A percentile compares a stretch with the other conserved stretches of the same genome.
Conservation (phyloP, 2,329 filamentous ascomycete species). For the Penicillium brevicompactum region DNA sequence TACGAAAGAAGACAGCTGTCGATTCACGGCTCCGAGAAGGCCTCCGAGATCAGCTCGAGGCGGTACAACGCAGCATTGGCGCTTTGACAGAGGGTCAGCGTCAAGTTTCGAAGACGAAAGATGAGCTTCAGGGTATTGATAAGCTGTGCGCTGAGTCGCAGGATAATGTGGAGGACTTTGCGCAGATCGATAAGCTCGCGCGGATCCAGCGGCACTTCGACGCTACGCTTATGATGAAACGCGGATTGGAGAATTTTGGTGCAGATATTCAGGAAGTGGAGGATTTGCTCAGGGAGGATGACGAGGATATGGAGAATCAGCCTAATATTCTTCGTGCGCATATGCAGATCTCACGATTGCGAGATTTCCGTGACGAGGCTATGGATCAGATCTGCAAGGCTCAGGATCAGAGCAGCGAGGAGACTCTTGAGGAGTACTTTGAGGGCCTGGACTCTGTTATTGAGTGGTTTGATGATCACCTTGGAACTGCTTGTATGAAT, state of each 20-base stretch:
- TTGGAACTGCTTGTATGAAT: constrained; percentile 85
- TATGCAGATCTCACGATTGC: constrained; percentile 85
- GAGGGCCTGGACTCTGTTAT: constrained; percentile 81
- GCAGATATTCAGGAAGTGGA: constrained; percentile 75
- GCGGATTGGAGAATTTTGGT: constrained; percentile 84
- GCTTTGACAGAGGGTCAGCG: constrained; percentile 88
- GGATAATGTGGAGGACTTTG: constrained; percentile 97
- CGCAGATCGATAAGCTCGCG: constrained; percentile 67
- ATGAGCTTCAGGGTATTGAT: constrained; percentile 98
- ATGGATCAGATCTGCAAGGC: constrained; percentile 91
- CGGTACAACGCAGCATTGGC: constrained; percentile 89
- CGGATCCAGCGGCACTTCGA: constrained; percentile 84
- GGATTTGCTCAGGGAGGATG: constrained; percentile 77
- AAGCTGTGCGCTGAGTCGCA: constrained; percentile 95
- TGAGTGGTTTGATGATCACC: constrained; percentile 93
- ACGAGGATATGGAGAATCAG: constrained; percentile 84
- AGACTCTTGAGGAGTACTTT: constrained; percentile 89
- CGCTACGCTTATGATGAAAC: constrained; percentile 89
- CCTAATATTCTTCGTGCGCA: constrained; percentile 87
- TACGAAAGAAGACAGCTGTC: constrained; percentile 87
- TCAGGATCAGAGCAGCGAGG: constrained; percentile 72
- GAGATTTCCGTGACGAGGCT: constrained; percentile 93
- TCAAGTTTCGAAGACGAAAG: constrained; percentile 88
- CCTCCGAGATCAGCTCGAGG: constrained; percentile 88
- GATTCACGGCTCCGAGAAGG: constrained; percentile 88